Evolutionary conservation across 371 early-diverging fungal genomes (phyloP).

Genomic region (Lichtheimia ramosa): DNA sequence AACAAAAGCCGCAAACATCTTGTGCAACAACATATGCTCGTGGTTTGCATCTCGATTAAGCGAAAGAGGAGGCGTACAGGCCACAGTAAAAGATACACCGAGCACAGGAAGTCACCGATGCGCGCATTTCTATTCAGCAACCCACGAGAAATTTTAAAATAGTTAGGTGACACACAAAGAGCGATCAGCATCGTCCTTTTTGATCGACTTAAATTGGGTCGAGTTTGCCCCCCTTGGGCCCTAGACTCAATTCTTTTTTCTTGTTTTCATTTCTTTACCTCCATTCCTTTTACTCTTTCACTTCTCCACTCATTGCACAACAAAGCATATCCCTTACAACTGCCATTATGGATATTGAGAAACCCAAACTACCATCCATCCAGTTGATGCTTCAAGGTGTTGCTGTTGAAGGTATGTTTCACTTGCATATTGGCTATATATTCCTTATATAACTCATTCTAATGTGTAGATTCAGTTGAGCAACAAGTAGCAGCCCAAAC

Average conservation of each 20-base stretch:
- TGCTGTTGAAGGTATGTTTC: conserved; percentile 7
- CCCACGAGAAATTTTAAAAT: conserved; percentile 12
- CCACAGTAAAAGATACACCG: too few relatives aligned
- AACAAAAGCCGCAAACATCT: background rate
- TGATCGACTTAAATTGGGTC: conserved; percentile 2
- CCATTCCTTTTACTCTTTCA: conserved; percentile 9
- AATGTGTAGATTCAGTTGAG: background rate
- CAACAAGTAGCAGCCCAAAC: background rate
- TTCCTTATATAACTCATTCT: background rate
- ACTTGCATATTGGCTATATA: background rate
- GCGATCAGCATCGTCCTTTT: conserved; percentile 13
- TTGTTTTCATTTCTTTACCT: conserved; percentile 12
- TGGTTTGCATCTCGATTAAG: conserved; percentile 11
- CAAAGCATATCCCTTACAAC: background rate
- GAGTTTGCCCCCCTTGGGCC: conserved; percentile 6
- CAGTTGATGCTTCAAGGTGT: conserved; percentile 25
- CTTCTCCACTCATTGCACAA: conserved; percentile 3
- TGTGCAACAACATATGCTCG: conserved; percentile 10
- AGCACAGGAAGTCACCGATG: background rate
- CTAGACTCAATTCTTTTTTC: conserved; percentile 8
- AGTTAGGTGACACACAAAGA: conserved; percentile 10
- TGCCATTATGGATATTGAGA: conserved; percentile 18
- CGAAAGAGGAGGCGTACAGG: too few relatives aligned
- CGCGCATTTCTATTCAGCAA: background rate
- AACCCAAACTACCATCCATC: conserved; percentile 27